Evolutionary conservation across 345 rosid genomes (phyloP), one percentile per base, ranked within the genome.

Genomic region (Camelina laxa): DNA sequence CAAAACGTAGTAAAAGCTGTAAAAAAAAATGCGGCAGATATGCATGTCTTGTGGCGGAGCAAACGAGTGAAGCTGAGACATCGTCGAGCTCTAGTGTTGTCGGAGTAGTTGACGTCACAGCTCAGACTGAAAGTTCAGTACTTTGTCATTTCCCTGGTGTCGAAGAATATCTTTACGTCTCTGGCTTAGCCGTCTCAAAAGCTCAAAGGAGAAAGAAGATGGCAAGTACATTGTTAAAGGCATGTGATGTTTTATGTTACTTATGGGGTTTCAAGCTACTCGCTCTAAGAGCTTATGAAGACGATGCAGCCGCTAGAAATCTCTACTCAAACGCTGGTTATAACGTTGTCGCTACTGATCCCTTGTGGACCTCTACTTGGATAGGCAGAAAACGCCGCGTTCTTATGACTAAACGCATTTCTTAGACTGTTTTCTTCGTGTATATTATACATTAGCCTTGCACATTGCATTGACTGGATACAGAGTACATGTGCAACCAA

Each of bases 101-200:
- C 6, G 98, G 97, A 13, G 83, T 87, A 6, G 98, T 89, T 56
- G 97, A 94, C 62, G 84, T 84, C 63, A 90, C 97, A 20, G 93
- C 78, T 27, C 67, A 68, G n/a, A 82, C 85, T 41, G 96, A 91
- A 64, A 50, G 55, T 21, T 75, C 69, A 45, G 92, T 91, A 8
- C 85, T 91, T 45, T 72, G 45, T 4, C 88, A 87, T 72, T 85
- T 86, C 30, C 74, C 59, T 0, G 89, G 85, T 16, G 88, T 83
- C 0, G 86, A 85, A 7, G 97, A 91, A 47, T 94, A 91, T 50
- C 88, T 94, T 21, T 94, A 94, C 42, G 80, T 94, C 7, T 94
- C 98, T 1, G 96, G 97, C 4, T 88, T 91, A 1, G 98, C 97
- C 1, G 96, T 93, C 47, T 81, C 88, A 6, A 74, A 77, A 67